phyloP scores from a whole-genome alignment of 257 asterid species.

The Ophiorrhiza pumila region DNA sequence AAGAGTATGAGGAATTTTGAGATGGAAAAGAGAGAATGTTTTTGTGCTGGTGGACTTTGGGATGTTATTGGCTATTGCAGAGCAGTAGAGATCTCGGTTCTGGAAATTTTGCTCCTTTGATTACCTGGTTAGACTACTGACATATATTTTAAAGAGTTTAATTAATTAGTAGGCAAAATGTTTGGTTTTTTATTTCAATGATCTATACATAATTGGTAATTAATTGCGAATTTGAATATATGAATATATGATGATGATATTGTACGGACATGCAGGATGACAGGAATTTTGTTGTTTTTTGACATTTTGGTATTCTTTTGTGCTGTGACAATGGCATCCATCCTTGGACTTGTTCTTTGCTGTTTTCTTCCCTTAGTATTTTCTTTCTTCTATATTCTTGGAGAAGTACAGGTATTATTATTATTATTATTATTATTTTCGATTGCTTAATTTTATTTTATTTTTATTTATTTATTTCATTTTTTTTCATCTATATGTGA shows the following conservation, averaged over 20 bases:
- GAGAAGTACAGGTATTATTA: neutral
- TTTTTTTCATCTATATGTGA: no score
- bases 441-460: neutral
- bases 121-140: neutral
- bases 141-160: no score
- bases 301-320: neutral
- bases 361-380: neutral
- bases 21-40: slow-evolving; percentile 7
- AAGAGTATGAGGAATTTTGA: neutral
- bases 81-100: neutral
- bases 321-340: neutral
- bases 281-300: slow-evolving; percentile 2
- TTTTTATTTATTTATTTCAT: neutral
- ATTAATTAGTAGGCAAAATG: no score
- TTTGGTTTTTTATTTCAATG: no score
- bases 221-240: no score
- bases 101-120: neutral
- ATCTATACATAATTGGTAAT: no score
- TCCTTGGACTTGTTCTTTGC: neutral
- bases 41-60: slow-evolving; percentile 2
- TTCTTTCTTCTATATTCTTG: neutral
- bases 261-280: neutral
- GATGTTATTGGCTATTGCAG: slow-evolving; percentile 2
- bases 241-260: neutral
- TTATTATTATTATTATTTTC: neutral